Conservation (phyloP, 1,284 basidiomycete genomes). For the Microstroma glucosiphilum region DNA sequence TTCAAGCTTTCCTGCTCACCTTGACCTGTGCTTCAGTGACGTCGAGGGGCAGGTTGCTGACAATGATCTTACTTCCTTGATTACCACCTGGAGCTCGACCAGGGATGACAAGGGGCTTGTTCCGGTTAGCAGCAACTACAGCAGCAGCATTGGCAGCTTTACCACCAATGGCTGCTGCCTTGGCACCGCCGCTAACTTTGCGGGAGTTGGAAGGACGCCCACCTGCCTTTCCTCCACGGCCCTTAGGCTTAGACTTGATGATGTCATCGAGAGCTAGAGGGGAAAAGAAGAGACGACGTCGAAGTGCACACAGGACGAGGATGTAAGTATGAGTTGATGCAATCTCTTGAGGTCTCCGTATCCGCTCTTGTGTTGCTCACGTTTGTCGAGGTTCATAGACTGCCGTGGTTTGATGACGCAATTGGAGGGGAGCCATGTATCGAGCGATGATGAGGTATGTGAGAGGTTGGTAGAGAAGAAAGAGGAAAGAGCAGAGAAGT, state of each 20-base stretch:
- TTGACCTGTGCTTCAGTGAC: slow-evolving; percentile 90
- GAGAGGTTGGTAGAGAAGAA: not conserved
- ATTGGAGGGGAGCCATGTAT: slow-evolving; percentile 1
- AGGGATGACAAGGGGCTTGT: slow-evolving; percentile 47
- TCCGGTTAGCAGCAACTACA: slow-evolving; percentile 42
- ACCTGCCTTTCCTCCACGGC: slow-evolving; percentile 21
- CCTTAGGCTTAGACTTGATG: slow-evolving; percentile 41
- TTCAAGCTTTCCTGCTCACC: slow-evolving; percentile 51
- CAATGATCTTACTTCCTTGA: slow-evolving; percentile 74
- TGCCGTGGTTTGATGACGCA: slow-evolving; percentile 1
- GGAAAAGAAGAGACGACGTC: slow-evolving; percentile 3
- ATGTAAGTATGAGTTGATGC: not conserved
- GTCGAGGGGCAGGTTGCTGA: slow-evolving; percentile 88
- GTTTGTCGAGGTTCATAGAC: slow-evolving; percentile 23
- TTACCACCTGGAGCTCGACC: slow-evolving; percentile 27
- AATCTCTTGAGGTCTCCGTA: not conserved
- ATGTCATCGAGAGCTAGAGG: slow-evolving; percentile 46
- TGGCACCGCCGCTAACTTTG: slow-evolving; percentile 27
- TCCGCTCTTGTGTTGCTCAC: slow-evolving; percentile 11
- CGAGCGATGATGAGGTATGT: slow-evolving; percentile 6
- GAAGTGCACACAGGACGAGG: slow-evolving; percentile 3
- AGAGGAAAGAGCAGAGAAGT: not conserved
- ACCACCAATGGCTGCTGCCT: slow-evolving; percentile 41
- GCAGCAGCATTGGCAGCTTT: slow-evolving; percentile 25
- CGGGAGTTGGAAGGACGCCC: slow-evolving; percentile 25